A percentile compares a stretch with the other conserved stretches of the same genome.
phyloP scores from a whole-genome alignment of 1,284 basidiomycete species.

The Ceratorhiza oryzae-sativae region DNA sequence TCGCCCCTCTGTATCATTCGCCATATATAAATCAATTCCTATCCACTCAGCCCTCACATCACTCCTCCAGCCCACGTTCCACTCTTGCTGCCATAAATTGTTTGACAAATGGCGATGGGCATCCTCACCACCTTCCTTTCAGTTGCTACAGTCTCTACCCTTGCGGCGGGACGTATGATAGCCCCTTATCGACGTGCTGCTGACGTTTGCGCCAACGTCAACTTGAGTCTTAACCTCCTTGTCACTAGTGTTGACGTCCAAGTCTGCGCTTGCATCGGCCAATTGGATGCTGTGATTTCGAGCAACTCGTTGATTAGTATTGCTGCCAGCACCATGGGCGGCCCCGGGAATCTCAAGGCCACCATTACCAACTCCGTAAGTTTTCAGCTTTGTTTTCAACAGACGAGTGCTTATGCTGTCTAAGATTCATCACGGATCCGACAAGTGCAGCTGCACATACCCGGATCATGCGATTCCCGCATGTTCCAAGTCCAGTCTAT shows the following conservation, averaged over 20 bases:
- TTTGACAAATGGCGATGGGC: not conserved
- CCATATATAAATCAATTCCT: not conserved
- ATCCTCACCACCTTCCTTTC: not conserved
- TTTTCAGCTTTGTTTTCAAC: no score
- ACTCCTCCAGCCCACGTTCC: not conserved
- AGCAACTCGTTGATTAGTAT: not conserved
- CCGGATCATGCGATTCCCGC: slow-evolving; percentile 20
- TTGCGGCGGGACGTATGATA: slow-evolving; percentile 8
- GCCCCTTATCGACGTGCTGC: not conserved
- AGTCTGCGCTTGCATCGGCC: slow-evolving; percentile 17
- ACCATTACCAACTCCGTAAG: not conserved
- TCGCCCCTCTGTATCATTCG: not conserved
- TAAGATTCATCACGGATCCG: slow-evolving; percentile 8
- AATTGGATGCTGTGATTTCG: not conserved
- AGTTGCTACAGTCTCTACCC: not conserved
- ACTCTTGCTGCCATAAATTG: no score
- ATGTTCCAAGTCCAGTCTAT: slow-evolving; percentile 1
- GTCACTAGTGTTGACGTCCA: not conserved
- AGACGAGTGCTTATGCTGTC: no score
- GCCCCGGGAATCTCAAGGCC: not conserved
- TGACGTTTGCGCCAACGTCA: slow-evolving; percentile 20
- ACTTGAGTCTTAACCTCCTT: not conserved
- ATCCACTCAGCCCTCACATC: no score
- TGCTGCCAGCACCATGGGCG: not conserved
- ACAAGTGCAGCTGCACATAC: slow-evolving; percentile 1